A percentile compares a stretch with the other conserved stretches of the same genome.
Evolutionary conservation across 2,329 filamentous ascomycete genomes (phyloP).

Genomic region (Pyrenophora graminea): DNA sequence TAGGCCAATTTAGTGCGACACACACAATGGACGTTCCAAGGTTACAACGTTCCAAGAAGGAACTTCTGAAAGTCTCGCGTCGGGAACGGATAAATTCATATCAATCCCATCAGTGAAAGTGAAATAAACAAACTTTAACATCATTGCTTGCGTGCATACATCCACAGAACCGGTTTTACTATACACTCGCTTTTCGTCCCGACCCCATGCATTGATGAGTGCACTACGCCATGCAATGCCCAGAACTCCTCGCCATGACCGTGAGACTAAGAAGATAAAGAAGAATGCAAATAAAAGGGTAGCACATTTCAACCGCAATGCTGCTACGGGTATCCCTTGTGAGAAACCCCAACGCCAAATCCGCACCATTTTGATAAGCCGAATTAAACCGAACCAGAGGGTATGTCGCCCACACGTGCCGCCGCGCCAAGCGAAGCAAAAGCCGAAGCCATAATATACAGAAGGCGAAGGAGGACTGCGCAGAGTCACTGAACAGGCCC

Average conservation of each 20-base stretch:
- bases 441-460: slow-evolving; percentile 31
- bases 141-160: slow-evolving; percentile 9
- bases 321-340: slow-evolving; percentile 37
- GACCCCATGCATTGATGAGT: slow-evolving; percentile 18
- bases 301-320: slow-evolving; percentile 23
- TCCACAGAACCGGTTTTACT: slow-evolving; percentile 23
- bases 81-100: not conserved
- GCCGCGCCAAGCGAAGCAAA: slow-evolving; percentile 29
- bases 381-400: slow-evolving; percentile 23
- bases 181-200: slow-evolving; percentile 32
- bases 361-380: slow-evolving; percentile 25
- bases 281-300: slow-evolving; percentile 29
- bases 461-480: slow-evolving; percentile 16
- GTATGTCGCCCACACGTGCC: slow-evolving; percentile 25
- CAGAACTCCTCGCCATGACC: slow-evolving; percentile 35
- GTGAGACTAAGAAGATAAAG: slow-evolving; percentile 24
- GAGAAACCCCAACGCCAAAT: slow-evolving; percentile 33
- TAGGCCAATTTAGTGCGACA: slow-evolving; percentile 12
- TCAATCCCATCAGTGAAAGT: not conserved
- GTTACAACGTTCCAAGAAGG: too few species aligned
- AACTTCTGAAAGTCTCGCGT: not conserved
- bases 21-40: not conserved
- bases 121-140: too few species aligned
- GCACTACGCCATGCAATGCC: slow-evolving; percentile 35
- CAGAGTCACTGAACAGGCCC: slow-evolving; percentile 6